Conservation (phyloP, 768 basidiomycete genomes). For the Tulasnella sp. region DNA sequence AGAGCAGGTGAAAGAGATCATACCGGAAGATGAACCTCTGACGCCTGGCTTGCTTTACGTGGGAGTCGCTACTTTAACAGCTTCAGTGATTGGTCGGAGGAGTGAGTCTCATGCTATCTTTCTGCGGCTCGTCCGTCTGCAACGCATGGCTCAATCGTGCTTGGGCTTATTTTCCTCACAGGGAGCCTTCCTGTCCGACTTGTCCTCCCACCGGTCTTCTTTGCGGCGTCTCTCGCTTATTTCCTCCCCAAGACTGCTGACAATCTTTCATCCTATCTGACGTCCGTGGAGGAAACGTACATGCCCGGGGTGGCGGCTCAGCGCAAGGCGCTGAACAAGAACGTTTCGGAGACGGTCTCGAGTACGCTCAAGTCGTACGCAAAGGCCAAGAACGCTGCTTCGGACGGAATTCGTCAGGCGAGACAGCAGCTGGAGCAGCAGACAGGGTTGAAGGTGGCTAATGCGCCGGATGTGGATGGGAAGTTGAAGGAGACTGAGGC, state of each 20-base stretch:
- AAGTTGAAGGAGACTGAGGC: neutral
- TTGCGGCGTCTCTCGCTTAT: conserved; percentile 57
- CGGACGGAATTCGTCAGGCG: conserved; percentile 37
- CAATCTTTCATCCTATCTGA: conserved; percentile 57
- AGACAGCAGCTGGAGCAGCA: conserved; percentile 33
- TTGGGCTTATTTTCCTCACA: conserved; percentile 12
- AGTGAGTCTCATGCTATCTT: conserved; percentile 28
- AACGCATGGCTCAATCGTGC: neutral
- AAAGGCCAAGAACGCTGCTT: conserved; percentile 48
- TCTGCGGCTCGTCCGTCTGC: neutral
- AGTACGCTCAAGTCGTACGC: conserved; percentile 46
- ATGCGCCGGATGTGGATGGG: neutral
- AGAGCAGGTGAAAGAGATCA: conserved; percentile 61
- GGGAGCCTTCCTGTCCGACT: conserved; percentile 49
- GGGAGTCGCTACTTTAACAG: conserved; percentile 76
- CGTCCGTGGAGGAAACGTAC: conserved; percentile 57
- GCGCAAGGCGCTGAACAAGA: conserved; percentile 31
- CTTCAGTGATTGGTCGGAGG: conserved; percentile 75
- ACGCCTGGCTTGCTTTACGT: conserved; percentile 87
- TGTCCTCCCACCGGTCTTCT: conserved; percentile 62
- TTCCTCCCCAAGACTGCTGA: conserved; percentile 76
- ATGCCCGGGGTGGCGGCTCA: conserved; percentile 57
- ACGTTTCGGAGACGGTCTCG: conserved; percentile 23
- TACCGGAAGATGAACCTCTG: conserved; percentile 68
- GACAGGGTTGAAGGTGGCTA: conserved; percentile 60